These are phyloP conservation scores for thale cress (Arabidopsis thaliana) DNA, from an alignment of 345 rosid genomes.

Conservation along the genomic window TAIR10.1 NC_003070.9:13640501-13641000, in stretches of 20 bases:
- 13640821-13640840: slow-evolving; percentile 40
- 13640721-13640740: slow-evolving; percentile 25
- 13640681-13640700: slow-evolving; percentile 31
- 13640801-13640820: slow-evolving; percentile 5
- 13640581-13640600: too few relatives aligned
- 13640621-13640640: too few relatives aligned
- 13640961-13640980: slow-evolving; percentile 72
- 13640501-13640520: too few relatives aligned
- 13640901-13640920: slow-evolving; percentile 93
- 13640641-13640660: too few relatives aligned
- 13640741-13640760: slow-evolving; percentile 47
- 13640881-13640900: slow-evolving; percentile 85
- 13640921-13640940: slow-evolving; percentile 80
- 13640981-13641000: slow-evolving; percentile 69
- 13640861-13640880: slow-evolving; percentile 64
- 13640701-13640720: slow-evolving; percentile 41
- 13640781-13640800: background rate
- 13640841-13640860: slow-evolving; percentile 49
- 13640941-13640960: slow-evolving; percentile 90
- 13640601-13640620: too few relatives aligned
- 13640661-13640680: slow-evolving; percentile 24
- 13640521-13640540: too few relatives aligned
- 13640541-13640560: too few relatives aligned
- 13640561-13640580: too few relatives aligned
- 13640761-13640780: background rate